Evolutionary conservation across 2,329 filamentous ascomycete species (phyloP), one percentile per base, ranked within the genome.

Genomic region (Colletotrichum sp.): DNA sequence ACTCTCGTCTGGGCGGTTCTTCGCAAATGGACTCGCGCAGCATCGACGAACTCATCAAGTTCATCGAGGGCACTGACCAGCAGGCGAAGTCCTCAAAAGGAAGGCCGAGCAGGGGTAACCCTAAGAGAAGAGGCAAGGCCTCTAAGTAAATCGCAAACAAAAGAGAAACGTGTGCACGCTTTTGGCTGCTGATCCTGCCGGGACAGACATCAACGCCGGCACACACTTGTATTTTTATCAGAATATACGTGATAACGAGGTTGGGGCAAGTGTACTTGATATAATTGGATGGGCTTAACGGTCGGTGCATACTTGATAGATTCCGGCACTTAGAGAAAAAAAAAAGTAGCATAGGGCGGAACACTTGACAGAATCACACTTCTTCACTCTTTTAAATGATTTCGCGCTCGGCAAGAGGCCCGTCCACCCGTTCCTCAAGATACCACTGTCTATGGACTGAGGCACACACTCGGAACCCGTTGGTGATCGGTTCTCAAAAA

Each of bases 21-120:
- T 80, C 84, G 7, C 81, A 84, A 69, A 87, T 96, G 64, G 95
- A 98, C 83, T 92, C 93, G 71, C 91, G 96, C 80, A 98, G 93
- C 86, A 96, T 99, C 78, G 96, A 99, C 80, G 96, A 99, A 84
- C 88, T 99, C 55, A 89, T 99, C 83, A 95, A 94, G 85, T 99
- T 96, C 85, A 99, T 99, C 80, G 97, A 99, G 85, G 96, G 96
- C 59, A 88, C 85, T 18, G 90, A 92, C 70, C 86, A 88, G 77
- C 88, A 89, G 81, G 86, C 87, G 78, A 85, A 85, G 72, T 84
- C 86, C 26, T 80, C 82, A n/a, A 93, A 93, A 86, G 92, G 92
- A 84, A 87, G 89, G 65, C 82, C 88, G 26, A 85, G 87, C 69
- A 87, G 89, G 32, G 87, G 87, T 78, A 92, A 91, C 78, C 90